Conservation (phyloP, 2,329 filamentous ascomycete species). For the Cryphonectria nitschkei region DNA sequence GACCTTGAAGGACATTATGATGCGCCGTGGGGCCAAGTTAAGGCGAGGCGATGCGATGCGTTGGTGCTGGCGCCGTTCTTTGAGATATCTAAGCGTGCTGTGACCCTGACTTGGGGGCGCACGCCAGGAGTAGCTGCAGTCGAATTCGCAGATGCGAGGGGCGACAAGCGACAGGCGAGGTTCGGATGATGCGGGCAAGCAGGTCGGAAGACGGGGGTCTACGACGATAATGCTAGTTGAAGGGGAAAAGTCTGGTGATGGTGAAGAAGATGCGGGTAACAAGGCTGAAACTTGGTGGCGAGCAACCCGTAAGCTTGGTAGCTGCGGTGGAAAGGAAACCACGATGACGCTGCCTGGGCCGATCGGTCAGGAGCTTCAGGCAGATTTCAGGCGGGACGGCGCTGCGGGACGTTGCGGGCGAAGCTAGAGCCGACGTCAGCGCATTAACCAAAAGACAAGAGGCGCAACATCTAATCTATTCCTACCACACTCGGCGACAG, state of each 20-base stretch:
- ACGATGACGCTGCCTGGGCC: slow-evolving; percentile 10
- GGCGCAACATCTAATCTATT: slow-evolving; percentile 20
- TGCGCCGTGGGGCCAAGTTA: slow-evolving; percentile 31
- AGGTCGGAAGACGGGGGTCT: slow-evolving; percentile 4
- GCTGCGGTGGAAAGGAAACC: slow-evolving; percentile 10
- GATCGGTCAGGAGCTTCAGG: slow-evolving; percentile 6
- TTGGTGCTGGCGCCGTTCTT: slow-evolving; percentile 14
- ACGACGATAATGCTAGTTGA: slow-evolving; percentile 13
- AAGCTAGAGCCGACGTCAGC: slow-evolving; percentile 49
- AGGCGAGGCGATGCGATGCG: slow-evolving; percentile 12
- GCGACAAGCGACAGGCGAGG: background rate
- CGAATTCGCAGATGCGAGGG: background rate
- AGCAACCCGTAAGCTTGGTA: slow-evolving; percentile 12
- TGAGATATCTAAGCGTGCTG: background rate
- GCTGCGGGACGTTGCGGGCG: slow-evolving; percentile 14
- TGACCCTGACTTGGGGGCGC: slow-evolving; percentile 19
- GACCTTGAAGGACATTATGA: slow-evolving; percentile 85
- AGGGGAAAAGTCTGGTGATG: background rate
- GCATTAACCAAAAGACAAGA: slow-evolving; percentile 41
- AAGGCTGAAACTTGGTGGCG: background rate
- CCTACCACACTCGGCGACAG: slow-evolving; percentile 4
- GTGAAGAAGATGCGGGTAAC: background rate
- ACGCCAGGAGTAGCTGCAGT: background rate
- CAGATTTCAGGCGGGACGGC: background rate
- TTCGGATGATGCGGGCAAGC: slow-evolving; percentile 5